Base-by-base conservation (phyloP, 164 flowering plant species). In the Saururus chinensis region DNA sequence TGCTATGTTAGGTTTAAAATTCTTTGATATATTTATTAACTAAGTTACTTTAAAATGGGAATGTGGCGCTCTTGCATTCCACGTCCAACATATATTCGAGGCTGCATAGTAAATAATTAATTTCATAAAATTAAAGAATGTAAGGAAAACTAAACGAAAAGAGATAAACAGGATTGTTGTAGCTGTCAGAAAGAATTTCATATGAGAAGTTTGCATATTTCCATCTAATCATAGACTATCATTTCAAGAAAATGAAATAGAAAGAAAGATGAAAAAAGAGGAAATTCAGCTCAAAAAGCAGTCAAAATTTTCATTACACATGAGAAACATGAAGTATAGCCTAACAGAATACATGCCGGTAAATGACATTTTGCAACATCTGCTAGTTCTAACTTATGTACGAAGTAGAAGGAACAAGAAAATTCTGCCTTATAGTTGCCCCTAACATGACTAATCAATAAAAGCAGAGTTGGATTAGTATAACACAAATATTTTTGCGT, bases 31-130 rank as follows among this genome's bases (percentile, higher is more conserved):
- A 66, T 62, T 62, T 62, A 8, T 13, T 19, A n/a, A 40, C 60
- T 64, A 48, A 64, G 24, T 52, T 88, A 93, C 98, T 86, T 93
- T 61, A 84, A 65, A 60, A 77, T 64, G 40, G 95, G 77, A 73
- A 86, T 19, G 63, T 71, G 87, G 53, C 74, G 77, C 76, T 89
- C 98, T 77, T 89, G 98, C 88, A 89, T 88, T 70, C 98, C 98
- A 20, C 97, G 85, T 53, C 96, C 97, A 67, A 93, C 76, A 73
- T 78, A 93, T 59, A 85, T 70, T 70, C 83, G 81, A 62, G 97
- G 92, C 98, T 93, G 66, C 69, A 77, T 25, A 19, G 71, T 4
- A 58, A 53, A 59, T 26, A 30, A 61, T n/a, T n/a, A n/a, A n/a
- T n/a, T n/a, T n/a, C n/a, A 59, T 67, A 45, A 66, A 9, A 30